phyloP scores from a whole-genome alignment of 1,284 basidiomycete genomes.

The Cryptococcus amylolentus region DNA sequence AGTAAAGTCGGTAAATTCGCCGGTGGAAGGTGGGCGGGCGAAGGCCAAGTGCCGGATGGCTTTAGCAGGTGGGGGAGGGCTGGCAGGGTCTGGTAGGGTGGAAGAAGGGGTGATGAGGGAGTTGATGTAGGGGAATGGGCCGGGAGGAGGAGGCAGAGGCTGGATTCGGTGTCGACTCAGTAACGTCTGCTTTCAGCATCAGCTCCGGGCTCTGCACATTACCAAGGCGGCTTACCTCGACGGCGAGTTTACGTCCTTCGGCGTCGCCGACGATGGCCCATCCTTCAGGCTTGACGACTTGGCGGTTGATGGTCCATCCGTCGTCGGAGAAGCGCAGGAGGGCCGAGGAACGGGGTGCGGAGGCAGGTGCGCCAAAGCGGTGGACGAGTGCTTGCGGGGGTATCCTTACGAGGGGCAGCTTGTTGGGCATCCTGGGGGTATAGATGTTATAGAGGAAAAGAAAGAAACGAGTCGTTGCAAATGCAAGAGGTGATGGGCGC shows the following conservation, averaged over 20 bases:
- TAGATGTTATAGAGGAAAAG: neutral
- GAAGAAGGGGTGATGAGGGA: conserved; percentile 14
- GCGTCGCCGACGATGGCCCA: conserved; percentile 65
- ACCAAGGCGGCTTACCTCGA: conserved; percentile 56
- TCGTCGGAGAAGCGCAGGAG: conserved; percentile 53
- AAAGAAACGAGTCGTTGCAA: no score
- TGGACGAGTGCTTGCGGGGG: conserved; percentile 31
- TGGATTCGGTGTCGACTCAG: conserved; percentile 65
- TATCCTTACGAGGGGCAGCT: conserved; percentile 36
- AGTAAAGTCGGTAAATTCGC: conserved; percentile 86
- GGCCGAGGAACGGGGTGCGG: conserved; percentile 19
- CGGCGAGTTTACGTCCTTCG: conserved; percentile 57
- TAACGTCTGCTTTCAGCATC: conserved; percentile 55
- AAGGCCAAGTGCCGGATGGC: conserved; percentile 69
- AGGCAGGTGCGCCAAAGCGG: conserved; percentile 31
- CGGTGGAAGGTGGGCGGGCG: conserved; percentile 60
- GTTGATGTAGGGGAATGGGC: conserved; percentile 68
- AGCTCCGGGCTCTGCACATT: neutral
- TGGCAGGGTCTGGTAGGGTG: neutral
- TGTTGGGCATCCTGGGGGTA: conserved; percentile 9
- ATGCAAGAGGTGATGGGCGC: no score
- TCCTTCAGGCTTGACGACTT: conserved; percentile 41
- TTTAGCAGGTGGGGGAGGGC: conserved; percentile 52
- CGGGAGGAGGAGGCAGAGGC: conserved; percentile 58
- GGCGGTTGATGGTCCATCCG: conserved; percentile 58